phyloP scores from a whole-genome alignment of 306 rosid species.

The Dalbergia cultrata region DNA sequence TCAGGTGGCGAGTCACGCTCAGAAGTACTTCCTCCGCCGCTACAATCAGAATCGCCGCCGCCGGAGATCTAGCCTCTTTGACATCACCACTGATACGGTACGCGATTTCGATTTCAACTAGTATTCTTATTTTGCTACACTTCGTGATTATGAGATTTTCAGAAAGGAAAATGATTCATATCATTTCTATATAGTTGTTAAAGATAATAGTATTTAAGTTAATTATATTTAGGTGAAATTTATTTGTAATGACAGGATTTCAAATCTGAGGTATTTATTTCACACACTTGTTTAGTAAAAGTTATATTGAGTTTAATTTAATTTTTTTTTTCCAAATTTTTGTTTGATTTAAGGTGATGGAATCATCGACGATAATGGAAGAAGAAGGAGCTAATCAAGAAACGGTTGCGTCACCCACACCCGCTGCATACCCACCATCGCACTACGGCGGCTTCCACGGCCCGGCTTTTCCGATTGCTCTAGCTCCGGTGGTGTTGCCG shows the following conservation, averaged over 20 bases:
- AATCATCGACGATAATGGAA: constrained; percentile 60
- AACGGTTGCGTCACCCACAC: constrained; percentile 10
- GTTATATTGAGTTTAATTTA: not conserved
- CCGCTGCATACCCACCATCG: constrained; percentile 46
- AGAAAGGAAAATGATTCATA: no score
- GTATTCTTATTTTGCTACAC: not conserved
- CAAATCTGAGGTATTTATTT: not conserved
- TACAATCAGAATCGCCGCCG: constrained; percentile 78
- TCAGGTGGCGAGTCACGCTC: constrained; percentile 97
- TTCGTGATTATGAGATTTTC: not conserved
- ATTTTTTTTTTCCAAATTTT: not conserved
- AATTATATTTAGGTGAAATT: no score
- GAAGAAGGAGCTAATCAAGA: constrained; percentile 60
- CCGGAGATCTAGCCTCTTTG: constrained; percentile 94
- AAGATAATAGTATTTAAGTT: no score
- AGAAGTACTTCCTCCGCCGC: constrained; percentile 91
- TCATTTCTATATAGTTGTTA: no score
- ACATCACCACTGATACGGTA: constrained; percentile 83
- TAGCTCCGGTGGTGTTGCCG: constrained; percentile 51
- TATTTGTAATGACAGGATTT: no score
- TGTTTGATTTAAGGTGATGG: constrained; percentile 52
- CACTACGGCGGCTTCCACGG: constrained; percentile 53
- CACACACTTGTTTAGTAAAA: no score
- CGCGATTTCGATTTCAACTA: not conserved
- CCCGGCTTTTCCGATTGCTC: constrained; percentile 51